Base-by-base conservation (phyloP, 2,329 filamentous ascomycete genomes). In the Volutella citrinella region DNA sequence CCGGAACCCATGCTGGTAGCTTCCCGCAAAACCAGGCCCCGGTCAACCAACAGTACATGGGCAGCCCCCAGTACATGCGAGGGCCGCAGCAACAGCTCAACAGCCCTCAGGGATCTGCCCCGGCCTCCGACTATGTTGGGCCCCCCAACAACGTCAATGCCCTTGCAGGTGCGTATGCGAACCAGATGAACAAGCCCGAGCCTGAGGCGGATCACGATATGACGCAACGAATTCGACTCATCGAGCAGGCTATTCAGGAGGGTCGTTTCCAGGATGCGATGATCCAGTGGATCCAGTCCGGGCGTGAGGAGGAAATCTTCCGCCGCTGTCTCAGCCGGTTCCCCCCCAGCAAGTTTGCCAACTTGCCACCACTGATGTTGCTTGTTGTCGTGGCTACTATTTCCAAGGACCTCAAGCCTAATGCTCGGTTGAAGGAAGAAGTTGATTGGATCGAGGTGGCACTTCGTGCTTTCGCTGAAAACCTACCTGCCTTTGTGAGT, bases 201-300 rank as follows among this genome's bases (percentile, higher is more conserved):
- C 47, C 54, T 5, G 61, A 63, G 29, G 52, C 54, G 4, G 64
- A 68, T 26, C 56, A 65, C 26, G 81, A 87, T 50, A 63, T 79
- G 32, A 64, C 72, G 24, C 64, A 69, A 30, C 62, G 70, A 32
- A 70, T 83, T 15, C 69, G 76, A 13, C 64, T 70, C 16, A 80
- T 91, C 38, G 78, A 80, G 30, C 61, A 68, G 30, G 64, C 80
- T 26, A 79, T 93, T 62, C 68, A 72, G 21, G 69, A 74, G 19
- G 76, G 76, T 15, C 72, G 76, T 21, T 72, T 74, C 36, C 80
- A 84, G 51, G 72, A 76, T 33, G 81, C 77, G 25, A 71, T 82
- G 55, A 71, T 84, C 36, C 74, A 75, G 40, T 84, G 80, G 80
- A 73, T 84, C 36, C 80, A 85, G 59, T 74, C 73, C 46, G 73